These are phyloP conservation scores for Xylariales sp. DNA, from an alignment of 2,329 filamentous ascomycete genomes.

Conservation along the genomic window DNA sequence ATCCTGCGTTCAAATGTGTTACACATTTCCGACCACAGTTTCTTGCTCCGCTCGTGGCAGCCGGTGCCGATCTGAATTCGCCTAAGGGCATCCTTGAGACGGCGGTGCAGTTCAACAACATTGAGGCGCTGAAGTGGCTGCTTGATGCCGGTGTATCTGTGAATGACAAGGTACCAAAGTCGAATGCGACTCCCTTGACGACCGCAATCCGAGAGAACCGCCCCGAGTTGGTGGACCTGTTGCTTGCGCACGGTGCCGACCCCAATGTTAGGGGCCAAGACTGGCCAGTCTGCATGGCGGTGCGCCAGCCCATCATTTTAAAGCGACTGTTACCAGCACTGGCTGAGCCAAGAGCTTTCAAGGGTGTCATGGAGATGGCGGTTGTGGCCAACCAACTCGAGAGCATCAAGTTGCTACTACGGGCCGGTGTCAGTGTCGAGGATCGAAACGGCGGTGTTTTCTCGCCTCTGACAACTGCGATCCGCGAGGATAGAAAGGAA, in stretches of 20 bases:
- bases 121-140: conserved; percentile 55
- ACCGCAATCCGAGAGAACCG: conserved; percentile 60
- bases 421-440: conserved; percentile 62
- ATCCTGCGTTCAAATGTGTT: conserved; percentile 64
- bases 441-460: conserved; percentile 71
- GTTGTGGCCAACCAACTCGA: conserved; percentile 63
- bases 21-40: conserved; percentile 60
- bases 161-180: conserved; percentile 52
- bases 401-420: conserved; percentile 60
- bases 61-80: conserved; percentile 53
- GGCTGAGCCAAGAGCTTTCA: conserved; percentile 55
- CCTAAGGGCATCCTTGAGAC: conserved; percentile 64
- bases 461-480: conserved; percentile 62
- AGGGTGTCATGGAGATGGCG: conserved; percentile 64
- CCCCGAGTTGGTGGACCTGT: conserved; percentile 53
- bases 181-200: conserved; percentile 56
- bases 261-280: conserved; percentile 60
- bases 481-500: conserved; percentile 56
- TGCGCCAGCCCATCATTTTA: conserved; percentile 55
- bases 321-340: conserved; percentile 53
- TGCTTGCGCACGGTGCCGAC: conserved; percentile 34
- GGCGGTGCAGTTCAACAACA: conserved; percentile 58
- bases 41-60: conserved; percentile 53
- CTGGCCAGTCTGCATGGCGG: conserved; percentile 68
- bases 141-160: conserved; percentile 55